Evolutionary conservation across 129 eudicot species (phyloP).

Genomic region (Silybum marianum): DNA sequence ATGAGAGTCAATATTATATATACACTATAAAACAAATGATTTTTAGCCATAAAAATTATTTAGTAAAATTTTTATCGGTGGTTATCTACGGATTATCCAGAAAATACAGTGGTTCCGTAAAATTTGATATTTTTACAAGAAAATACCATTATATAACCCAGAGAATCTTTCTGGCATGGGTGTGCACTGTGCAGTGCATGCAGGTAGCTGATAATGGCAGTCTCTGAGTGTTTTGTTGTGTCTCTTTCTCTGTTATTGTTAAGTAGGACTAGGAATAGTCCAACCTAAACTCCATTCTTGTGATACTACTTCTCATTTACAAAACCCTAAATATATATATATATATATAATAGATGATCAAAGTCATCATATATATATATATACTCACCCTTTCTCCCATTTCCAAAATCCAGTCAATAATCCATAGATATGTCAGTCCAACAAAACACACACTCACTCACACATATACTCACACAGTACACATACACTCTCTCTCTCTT

Average conservation of each 20-base stretch:
- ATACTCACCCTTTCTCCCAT: conserved; percentile 16
- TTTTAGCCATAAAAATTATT: no score
- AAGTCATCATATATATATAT: conserved; percentile 27
- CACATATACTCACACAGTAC: neutral
- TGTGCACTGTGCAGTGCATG: conserved; percentile 20
- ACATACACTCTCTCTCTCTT: no score
- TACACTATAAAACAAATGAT: no score
- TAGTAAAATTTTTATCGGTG: no score
- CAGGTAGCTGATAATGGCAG: conserved; percentile 1
- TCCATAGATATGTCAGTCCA: conserved; percentile 3
- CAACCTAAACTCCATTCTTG: conserved; percentile 20
- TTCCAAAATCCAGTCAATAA: conserved; percentile 29
- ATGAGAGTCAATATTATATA: neutral
- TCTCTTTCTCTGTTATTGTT: conserved; percentile 19
- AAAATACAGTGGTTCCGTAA: no score
- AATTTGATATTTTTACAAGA: no score
- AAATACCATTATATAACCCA: no score
- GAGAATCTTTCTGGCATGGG: conserved; percentile 31
- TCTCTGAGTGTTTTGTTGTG: conserved; percentile 29
- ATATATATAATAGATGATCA: conserved; percentile 17
- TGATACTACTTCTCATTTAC: conserved; percentile 7
- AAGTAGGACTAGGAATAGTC: conserved; percentile 19
- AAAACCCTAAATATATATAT: conserved; percentile 24
- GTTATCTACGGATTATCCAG: no score
- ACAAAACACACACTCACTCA: neutral